A percentile compares a stretch with the other conserved stretches of the same genome.
Evolutionary conservation across 148 eudicot species (phyloP).

Genomic region (Cornus controversa): DNA sequence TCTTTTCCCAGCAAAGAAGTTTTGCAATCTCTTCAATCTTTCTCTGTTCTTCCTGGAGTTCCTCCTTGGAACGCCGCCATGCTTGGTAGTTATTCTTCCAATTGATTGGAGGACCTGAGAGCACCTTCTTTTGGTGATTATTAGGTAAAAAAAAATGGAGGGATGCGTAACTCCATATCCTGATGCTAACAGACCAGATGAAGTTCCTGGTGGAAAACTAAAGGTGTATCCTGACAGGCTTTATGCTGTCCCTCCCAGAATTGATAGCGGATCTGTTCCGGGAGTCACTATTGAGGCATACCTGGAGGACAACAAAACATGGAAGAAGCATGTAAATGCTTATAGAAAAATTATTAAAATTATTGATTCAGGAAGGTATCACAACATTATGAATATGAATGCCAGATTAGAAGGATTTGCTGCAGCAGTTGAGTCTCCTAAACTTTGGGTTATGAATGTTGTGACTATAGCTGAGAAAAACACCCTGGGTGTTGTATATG

Average conservation of each 20-base stretch:
- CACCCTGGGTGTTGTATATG: constrained; percentile 82
- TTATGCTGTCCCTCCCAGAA: constrained; percentile 76
- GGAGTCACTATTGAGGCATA: constrained; percentile 78
- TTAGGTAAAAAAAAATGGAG: no score
- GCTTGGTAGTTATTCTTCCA: constrained; percentile 71
- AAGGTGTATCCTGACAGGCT: constrained; percentile 89
- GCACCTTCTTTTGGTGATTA: constrained; percentile 99
- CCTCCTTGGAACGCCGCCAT: constrained; percentile 87
- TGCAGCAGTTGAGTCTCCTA: no score
- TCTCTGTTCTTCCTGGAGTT: constrained; percentile 75
- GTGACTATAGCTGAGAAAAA: constrained; percentile 76
- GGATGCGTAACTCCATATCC: no score
- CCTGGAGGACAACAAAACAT: no score
- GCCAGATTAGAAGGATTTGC: no score
- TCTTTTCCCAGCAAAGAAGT: constrained; percentile 92
- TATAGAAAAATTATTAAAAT: no score
- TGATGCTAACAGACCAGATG: no score
- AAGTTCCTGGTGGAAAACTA: constrained; percentile 32
- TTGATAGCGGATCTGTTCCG: constrained; percentile 69
- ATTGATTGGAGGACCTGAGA: constrained; percentile 96
- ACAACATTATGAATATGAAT: no score
- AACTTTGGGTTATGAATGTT: constrained; percentile 97
- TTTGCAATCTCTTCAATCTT: constrained; percentile 85
- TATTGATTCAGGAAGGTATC: no score
- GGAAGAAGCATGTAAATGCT: no score